phyloP scores from a whole-genome alignment of 345 rosid species.

The Raphanus sativus region DNA sequence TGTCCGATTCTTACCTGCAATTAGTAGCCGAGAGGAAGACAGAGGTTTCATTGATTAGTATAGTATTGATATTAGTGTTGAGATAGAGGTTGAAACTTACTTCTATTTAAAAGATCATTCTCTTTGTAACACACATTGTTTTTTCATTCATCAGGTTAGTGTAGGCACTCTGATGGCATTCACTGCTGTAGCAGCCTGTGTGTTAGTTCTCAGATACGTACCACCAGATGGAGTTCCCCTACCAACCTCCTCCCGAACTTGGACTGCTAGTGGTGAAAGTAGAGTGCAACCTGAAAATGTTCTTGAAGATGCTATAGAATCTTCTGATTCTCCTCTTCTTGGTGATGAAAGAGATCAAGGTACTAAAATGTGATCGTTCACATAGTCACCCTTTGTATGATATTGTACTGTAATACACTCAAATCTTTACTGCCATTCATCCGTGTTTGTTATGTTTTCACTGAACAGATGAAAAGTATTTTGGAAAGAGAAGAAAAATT shows the following conservation, averaged over 20 bases:
- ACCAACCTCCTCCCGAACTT: conserved; percentile 42
- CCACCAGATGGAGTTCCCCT: conserved; percentile 61
- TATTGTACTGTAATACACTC: not conserved
- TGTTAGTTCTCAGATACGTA: conserved; percentile 62
- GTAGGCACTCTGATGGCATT: conserved; percentile 74
- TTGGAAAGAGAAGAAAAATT: conserved; percentile 51
- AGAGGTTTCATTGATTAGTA: conserved; percentile 11
- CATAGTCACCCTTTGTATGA: not conserved
- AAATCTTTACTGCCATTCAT: conserved; percentile 10
- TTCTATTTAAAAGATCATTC: not conserved
- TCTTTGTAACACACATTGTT: not conserved
- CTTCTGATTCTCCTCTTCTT: conserved; percentile 44
- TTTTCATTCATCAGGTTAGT: conserved; percentile 53
- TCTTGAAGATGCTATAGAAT: conserved; percentile 34
- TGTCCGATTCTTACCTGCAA: conserved; percentile 2
- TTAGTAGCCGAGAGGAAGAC: conserved; percentile 11
- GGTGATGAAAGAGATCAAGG: conserved; percentile 42
- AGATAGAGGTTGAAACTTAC: not conserved
- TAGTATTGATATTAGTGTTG: conserved; percentile 9
- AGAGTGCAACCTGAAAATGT: conserved; percentile 2
- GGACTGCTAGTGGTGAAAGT: not conserved
- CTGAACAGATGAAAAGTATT: conserved; percentile 44
- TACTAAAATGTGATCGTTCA: conserved; percentile 25
- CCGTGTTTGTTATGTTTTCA: not conserved
- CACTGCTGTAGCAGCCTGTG: conserved; percentile 63